phyloP scores from a whole-genome alignment of 2,329 filamentous ascomycete species.

The Fusarium sp. region DNA sequence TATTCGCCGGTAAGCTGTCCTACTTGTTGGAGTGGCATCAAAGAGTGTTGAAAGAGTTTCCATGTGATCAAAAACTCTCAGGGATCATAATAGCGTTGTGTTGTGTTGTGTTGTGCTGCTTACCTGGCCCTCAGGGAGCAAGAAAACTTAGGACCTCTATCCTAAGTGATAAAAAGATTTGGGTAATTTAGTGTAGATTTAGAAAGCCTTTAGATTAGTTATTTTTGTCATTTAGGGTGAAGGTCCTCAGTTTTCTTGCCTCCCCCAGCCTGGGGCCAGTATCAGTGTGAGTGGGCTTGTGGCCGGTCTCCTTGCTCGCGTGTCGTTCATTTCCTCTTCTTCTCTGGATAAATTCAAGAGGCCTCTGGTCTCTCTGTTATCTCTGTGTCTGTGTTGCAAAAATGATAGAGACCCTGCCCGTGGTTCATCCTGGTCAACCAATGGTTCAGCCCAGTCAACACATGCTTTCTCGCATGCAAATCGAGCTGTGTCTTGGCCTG shows the following conservation, averaged over 20 bases:
- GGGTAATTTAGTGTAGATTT: too few relatives aligned
- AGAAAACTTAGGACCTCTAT: too few relatives aligned
- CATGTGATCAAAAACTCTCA: slow-evolving; percentile 34
- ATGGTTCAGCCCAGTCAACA: slow-evolving; percentile 29
- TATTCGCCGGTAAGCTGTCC: slow-evolving; percentile 23
- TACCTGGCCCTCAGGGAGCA: background rate
- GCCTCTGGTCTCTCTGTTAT: slow-evolving; percentile 25
- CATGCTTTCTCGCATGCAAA: slow-evolving; percentile 37
- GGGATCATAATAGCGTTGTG: slow-evolving; percentile 18
- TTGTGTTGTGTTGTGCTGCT: slow-evolving; percentile 6
- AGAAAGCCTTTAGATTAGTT: too few relatives aligned
- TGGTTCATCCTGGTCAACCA: slow-evolving; percentile 17
- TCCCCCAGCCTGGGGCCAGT: background rate
- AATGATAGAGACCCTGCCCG: slow-evolving; percentile 11
- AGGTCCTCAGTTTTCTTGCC: too few relatives aligned
- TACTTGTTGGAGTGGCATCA: slow-evolving; percentile 22
- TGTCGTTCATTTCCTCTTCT: slow-evolving; percentile 25
- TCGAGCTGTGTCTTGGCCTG: slow-evolving; percentile 40
- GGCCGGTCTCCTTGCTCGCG: background rate
- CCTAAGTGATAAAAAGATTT: too few relatives aligned
- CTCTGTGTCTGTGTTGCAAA: background rate
- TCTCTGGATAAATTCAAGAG: slow-evolving; percentile 17
- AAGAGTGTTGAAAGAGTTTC: slow-evolving; percentile 22
- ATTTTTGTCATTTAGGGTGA: too few relatives aligned
- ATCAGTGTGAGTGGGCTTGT: slow-evolving; percentile 31